Evolutionary conservation across 305 asterid genomes (phyloP), one percentile per base, ranked within the genome.

Genomic region (Rubia balearica): DNA sequence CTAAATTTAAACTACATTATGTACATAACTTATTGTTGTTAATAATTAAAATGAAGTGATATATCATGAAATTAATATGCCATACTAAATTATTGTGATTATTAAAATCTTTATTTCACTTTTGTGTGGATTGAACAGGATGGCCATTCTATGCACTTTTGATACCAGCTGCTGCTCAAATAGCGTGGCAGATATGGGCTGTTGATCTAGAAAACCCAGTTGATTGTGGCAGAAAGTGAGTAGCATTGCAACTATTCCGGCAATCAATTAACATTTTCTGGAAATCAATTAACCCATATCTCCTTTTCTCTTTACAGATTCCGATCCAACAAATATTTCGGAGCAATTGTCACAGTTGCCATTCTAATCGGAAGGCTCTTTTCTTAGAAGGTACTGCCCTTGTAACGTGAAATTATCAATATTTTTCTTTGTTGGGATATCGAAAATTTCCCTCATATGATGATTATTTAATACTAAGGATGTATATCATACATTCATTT

Each of bases 111-210:
- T 33, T 33, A 33, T 3, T 33, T 2, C 3, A 30, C 3, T 33
- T 33, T 33, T 33, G 38, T 33, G 38, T 33, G 38, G 60, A 51
- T 33, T 22, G 33, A 24, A 62, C 57, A 74, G 78, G 75, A 12
- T 75, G 79, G 79, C 79, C 79, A 17, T 75, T 61, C 45, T 75
- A 70, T 53, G 71, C 27, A 64, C 67, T 64, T 21, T 14, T 75
- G 67, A 62, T 53, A 41, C 67, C 66, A 17, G 79, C 79, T 14
- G 71, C 71, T 3, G 65, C 61, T 16, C 79, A 75, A 64, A 62
- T 75, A 17, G 74, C 71, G 6, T 75, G 79, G 79, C 79, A 70
- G 40, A 75, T 75, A 7, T 70, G 71, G 71, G 62, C 60, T 0
- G 74, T 64, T 24, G 74, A 75, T 53, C 53, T 75, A 7, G 49